Evolutionary conservation across 1,284 basidiomycete genomes (phyloP), one percentile per base, ranked within the genome.

Genomic region (Tilletia indica): DNA sequence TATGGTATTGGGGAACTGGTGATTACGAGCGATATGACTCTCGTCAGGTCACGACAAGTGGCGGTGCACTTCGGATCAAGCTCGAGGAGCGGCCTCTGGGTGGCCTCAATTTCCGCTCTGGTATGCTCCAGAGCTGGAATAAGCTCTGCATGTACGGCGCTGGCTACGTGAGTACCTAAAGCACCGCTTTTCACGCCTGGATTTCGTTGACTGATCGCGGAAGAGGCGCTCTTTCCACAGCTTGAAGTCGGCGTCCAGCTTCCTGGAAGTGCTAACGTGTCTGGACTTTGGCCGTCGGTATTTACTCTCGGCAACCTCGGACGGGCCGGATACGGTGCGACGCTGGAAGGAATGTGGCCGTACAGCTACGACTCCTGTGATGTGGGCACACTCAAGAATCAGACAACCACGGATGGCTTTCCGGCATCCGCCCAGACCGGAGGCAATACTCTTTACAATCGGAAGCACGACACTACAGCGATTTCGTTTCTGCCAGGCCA

Each of bases 401-500:
- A 82, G 74, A 82, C 80, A 38, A 75, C 77, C 70, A 71, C 72
- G 64, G 71, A 77, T 49, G 72, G 73, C 31, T 56, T 71, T 42
- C 75, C 77, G 12, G 56, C 70, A n/a, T 72, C 74, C 31, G 73
- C 72, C 25, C 69, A 71, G 21, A 70, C 72, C 12, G 77, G 77
- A 36, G 77, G 80, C 31, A 71, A 76, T 49, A 71, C 76, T 38
- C 72, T 76, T 58, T 81, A 76, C 78, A 82, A 82, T 64, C 74
- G 79, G 48, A 80, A 82, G 80, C 77, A 80, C 74, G 69, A 72
- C 31, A 71, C 78, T 64, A 75, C 82, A 38, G 76, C 79, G 3
- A 77, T 87, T 14, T 86, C 85, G 21, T 76, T 78, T 56, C 48
- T 70, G 83, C 76, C 87, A 85, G 76, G 86, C 12, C 85, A 91